Conservation (phyloP, 495 filamentous ascomycete species). For the Thermochaetoides thermophila region DNA sequence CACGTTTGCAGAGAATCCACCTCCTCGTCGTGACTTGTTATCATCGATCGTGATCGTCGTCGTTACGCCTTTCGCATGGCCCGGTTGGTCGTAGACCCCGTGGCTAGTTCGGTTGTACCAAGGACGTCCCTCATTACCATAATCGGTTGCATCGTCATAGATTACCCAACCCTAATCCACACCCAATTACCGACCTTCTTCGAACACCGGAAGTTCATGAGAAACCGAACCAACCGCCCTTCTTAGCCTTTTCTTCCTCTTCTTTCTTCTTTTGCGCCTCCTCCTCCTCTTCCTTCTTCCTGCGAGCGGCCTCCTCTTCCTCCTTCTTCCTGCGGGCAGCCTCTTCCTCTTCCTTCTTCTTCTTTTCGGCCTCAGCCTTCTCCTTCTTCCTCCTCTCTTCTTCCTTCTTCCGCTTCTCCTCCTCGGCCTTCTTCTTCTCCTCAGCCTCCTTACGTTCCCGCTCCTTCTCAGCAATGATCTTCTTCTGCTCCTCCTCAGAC, state of each 20-base stretch:
- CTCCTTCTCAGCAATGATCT: constrained; percentile 30
- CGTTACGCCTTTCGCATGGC: too few species aligned
- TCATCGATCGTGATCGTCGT: neutral
- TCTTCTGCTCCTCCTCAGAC: constrained; percentile 31
- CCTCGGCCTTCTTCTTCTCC: constrained; percentile 12
- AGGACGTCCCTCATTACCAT: constrained; percentile 11
- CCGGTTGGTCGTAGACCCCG: neutral
- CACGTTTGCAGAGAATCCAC: too few species aligned
- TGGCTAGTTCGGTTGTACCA: constrained; percentile 1
- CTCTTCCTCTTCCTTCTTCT: constrained; percentile 8
- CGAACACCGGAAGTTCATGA: constrained; percentile 7
- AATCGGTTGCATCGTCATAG: constrained; percentile 3
- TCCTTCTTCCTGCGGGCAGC: constrained; percentile 8
- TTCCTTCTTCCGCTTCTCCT: constrained; percentile 15
- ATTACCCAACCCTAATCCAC: constrained; percentile 3
- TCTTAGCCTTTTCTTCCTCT: constrained; percentile 5
- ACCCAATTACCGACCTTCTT: constrained; percentile 5
- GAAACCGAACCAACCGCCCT: constrained; percentile 3
- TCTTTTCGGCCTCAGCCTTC: constrained; percentile 9
- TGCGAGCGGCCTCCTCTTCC: constrained; percentile 6
- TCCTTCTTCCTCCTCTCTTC: constrained; percentile 11
- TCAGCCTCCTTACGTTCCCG: constrained; percentile 13
- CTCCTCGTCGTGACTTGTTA: too few species aligned
- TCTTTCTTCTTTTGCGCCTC: constrained; percentile 1
- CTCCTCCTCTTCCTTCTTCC: constrained; percentile 6